Evolutionary conservation across 2,329 filamentous ascomycete species (phyloP).

Genomic region (Knufia petricola): DNA sequence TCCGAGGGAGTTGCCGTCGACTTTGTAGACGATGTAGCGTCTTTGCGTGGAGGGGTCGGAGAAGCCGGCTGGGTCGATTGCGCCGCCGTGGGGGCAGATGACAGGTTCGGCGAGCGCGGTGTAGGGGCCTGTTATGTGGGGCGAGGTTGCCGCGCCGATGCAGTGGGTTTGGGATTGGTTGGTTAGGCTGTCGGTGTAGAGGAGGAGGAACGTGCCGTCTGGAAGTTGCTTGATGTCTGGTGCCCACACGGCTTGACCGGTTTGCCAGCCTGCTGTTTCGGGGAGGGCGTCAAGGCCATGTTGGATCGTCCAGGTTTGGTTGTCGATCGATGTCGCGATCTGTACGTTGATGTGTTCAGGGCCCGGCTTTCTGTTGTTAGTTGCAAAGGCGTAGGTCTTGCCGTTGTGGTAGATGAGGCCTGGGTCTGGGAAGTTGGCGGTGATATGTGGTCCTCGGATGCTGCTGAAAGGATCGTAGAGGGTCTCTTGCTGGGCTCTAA

Average conservation of each 20-base stretch:
- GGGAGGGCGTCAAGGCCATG: slow-evolving; percentile 48
- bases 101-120: slow-evolving; percentile 39
- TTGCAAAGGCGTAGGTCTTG: slow-evolving; percentile 51
- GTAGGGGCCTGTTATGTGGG: slow-evolving; percentile 45
- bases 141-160: slow-evolving; percentile 47
- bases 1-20: slow-evolving; percentile 52
- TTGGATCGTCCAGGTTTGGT: slow-evolving; percentile 40
- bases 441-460: slow-evolving; percentile 25
- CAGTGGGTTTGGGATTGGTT: slow-evolving; percentile 39
- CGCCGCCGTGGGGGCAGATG: slow-evolving; percentile 49
- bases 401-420: slow-evolving; percentile 42
- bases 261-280: slow-evolving; percentile 44
- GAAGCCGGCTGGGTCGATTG: slow-evolving; percentile 56
- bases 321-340: slow-evolving; percentile 42
- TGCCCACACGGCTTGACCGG: slow-evolving; percentile 48
- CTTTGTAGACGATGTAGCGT: slow-evolving; percentile 55
- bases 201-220: slow-evolving; percentile 49
- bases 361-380: slow-evolving; percentile 36
- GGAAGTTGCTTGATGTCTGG: slow-evolving; percentile 44
- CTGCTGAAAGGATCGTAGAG: slow-evolving; percentile 13
- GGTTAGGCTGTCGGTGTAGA: slow-evolving; percentile 40
- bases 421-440: slow-evolving; percentile 34
- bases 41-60: slow-evolving; percentile 41
- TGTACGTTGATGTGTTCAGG: slow-evolving; percentile 36
- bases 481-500: too few species aligned